Conservation (phyloP, 768 basidiomycete species). For the Auriculariales sp. region DNA sequence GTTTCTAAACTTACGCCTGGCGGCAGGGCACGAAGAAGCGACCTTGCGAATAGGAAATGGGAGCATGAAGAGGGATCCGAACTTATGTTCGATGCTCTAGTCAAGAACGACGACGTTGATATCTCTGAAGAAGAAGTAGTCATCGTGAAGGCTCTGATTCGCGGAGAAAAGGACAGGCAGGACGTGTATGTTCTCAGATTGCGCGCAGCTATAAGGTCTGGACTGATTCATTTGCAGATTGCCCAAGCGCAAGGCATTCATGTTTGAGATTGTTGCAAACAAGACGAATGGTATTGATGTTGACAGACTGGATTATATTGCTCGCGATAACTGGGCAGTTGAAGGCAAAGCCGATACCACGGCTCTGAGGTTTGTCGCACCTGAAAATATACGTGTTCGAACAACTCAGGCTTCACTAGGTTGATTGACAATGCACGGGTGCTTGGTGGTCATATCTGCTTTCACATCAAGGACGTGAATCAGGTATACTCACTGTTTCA, state of each 20-base stretch:
- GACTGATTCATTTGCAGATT: neutral
- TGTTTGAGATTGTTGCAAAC: constrained; percentile 81
- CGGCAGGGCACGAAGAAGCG: too few relatives aligned
- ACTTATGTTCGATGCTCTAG: constrained; percentile 65
- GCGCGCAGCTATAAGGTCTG: neutral
- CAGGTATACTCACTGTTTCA: constrained; percentile 61
- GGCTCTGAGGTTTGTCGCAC: constrained; percentile 23
- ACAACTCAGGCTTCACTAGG: constrained; percentile 23
- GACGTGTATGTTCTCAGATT: too few relatives aligned
- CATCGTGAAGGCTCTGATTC: constrained; percentile 69
- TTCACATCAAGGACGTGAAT: constrained; percentile 69
- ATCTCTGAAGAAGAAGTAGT: constrained; percentile 32
- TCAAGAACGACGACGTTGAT: constrained; percentile 37
- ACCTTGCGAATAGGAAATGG: constrained; percentile 26
- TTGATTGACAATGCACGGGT: constrained; percentile 65
- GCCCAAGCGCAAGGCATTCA: constrained; percentile 43
- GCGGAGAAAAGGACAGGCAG: too few relatives aligned
- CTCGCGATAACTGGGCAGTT: constrained; percentile 56
- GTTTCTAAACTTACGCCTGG: too few relatives aligned
- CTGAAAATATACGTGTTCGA: neutral
- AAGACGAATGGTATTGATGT: constrained; percentile 72
- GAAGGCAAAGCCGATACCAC: constrained; percentile 45
- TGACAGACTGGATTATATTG: constrained; percentile 84
- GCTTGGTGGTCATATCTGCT: constrained; percentile 61
- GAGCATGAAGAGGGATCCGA: constrained; percentile 67